phyloP scores from a whole-genome alignment of 805 yeast genomes.

The Candida boleticola region DNA sequence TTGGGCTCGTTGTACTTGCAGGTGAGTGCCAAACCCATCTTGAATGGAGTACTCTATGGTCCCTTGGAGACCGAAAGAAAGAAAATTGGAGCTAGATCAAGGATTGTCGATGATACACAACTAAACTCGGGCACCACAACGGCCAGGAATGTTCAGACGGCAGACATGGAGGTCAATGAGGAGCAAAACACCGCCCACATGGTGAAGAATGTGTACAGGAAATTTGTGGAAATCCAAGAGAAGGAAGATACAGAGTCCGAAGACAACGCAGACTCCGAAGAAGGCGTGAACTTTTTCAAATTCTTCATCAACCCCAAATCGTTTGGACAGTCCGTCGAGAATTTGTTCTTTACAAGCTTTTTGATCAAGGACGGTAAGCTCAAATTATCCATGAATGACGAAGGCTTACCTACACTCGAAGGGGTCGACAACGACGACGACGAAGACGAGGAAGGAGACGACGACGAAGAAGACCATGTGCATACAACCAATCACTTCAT shows the following conservation, averaged over 20 bases:
- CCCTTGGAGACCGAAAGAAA: slow-evolving; percentile 64
- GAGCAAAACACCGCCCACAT: slow-evolving; percentile 64
- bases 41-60: slow-evolving; percentile 65
- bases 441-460: slow-evolving; percentile 17
- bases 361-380: slow-evolving; percentile 71
- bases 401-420: slow-evolving; percentile 45
- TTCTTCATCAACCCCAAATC: slow-evolving; percentile 75
- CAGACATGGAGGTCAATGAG: slow-evolving; percentile 48
- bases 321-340: slow-evolving; percentile 78
- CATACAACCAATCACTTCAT: slow-evolving; percentile 57
- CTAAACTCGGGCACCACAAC: slow-evolving; percentile 38
- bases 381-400: slow-evolving; percentile 47
- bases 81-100: slow-evolving; percentile 27
- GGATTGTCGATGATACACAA: slow-evolving; percentile 44
- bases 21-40: slow-evolving; percentile 45
- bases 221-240: slow-evolving; percentile 19
- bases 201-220: slow-evolving; percentile 53
- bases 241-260: slow-evolving; percentile 14
- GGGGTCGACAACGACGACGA: slow-evolving; percentile 22
- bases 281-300: slow-evolving; percentile 54
- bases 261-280: slow-evolving; percentile 12
- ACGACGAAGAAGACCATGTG: slow-evolving; percentile 17
- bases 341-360: slow-evolving; percentile 79
- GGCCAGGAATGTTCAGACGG: slow-evolving; percentile 54
- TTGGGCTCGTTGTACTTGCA: slow-evolving; percentile 53